Evolutionary conservation across 1,284 basidiomycete species (phyloP).

Genomic region (Moesziomyces antarcticus): DNA sequence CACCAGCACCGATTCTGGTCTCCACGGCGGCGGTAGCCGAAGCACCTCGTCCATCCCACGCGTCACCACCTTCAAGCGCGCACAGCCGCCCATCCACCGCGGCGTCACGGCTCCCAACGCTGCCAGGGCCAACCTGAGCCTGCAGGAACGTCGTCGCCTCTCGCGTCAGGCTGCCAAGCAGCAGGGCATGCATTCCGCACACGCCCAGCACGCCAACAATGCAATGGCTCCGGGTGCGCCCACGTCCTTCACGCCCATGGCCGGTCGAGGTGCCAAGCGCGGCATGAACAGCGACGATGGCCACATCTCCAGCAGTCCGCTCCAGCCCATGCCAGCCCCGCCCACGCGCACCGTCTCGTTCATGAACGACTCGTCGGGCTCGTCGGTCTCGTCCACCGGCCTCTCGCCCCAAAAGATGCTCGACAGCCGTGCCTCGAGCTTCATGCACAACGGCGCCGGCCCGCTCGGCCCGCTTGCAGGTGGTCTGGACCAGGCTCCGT

Average conservation of each 20-base stretch:
- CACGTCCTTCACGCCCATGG: constrained; percentile 9
- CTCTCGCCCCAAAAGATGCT: constrained; percentile 38
- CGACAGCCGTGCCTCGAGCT: constrained; percentile 29
- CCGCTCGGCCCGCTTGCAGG: not conserved
- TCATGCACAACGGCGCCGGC: constrained; percentile 4
- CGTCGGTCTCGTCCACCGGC: constrained; percentile 31
- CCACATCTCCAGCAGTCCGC: constrained; percentile 20
- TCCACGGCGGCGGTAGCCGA: constrained; percentile 15
- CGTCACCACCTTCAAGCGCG: constrained; percentile 38
- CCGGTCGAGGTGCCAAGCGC: constrained; percentile 43
- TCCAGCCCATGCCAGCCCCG: constrained; percentile 14
- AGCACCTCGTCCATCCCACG: constrained; percentile 39
- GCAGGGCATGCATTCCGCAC: constrained; percentile 1
- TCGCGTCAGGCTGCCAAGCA: constrained; percentile 47
- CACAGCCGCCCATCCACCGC: constrained; percentile 23
- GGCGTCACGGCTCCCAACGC: constrained; percentile 24
- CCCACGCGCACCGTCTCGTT: constrained; percentile 36
- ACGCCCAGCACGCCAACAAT: constrained; percentile 15
- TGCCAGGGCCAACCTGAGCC: constrained; percentile 36
- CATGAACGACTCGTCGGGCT: constrained; percentile 40
- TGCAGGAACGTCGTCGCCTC: constrained; percentile 60
- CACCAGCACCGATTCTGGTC: constrained; percentile 18
- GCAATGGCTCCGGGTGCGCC: not conserved
- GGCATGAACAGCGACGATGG: constrained; percentile 24
- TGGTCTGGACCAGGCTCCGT: constrained; percentile 3